phyloP scores from a whole-genome alignment of 257 asterid species.

The Plectranthus barbatus region DNA sequence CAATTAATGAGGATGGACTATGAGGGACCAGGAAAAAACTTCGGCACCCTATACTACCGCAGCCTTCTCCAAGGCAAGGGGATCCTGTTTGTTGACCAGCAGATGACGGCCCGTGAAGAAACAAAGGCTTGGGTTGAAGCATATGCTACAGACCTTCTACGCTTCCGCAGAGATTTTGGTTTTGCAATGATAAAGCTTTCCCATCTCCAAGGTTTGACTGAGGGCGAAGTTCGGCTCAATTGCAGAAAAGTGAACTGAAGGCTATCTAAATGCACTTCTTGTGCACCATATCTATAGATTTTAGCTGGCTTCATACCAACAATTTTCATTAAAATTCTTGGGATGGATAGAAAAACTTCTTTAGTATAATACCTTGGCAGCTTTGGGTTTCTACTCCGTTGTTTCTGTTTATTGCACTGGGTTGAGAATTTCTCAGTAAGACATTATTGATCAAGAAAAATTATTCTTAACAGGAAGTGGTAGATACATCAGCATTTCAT shows the following conservation, averaged over 20 bases:
- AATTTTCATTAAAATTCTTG: neutral
- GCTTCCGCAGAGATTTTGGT: conserved; percentile 54
- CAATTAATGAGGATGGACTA: conserved; percentile 50
- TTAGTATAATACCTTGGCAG: neutral
- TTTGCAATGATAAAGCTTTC: conserved; percentile 68
- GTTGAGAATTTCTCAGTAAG: too few species aligned
- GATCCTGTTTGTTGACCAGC: conserved; percentile 61
- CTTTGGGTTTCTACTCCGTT: neutral
- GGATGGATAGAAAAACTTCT: neutral
- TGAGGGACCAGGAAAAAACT: conserved; percentile 52
- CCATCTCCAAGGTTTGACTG: conserved; percentile 29
- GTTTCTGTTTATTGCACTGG: neutral
- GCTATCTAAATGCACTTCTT: neutral
- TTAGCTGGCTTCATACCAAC: too few species aligned
- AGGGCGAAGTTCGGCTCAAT: conserved; percentile 51
- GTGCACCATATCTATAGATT: too few species aligned
- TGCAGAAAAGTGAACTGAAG: conserved; percentile 42
- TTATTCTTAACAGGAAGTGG: too few species aligned
- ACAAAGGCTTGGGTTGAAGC: conserved; percentile 52
- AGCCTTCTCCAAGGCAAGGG: conserved; percentile 62
- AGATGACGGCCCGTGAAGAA: conserved; percentile 44
- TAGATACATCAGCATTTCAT: too few species aligned
- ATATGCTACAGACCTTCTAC: conserved; percentile 47
- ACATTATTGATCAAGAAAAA: neutral
- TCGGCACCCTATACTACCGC: conserved; percentile 58